Evolutionary conservation across 1,284 basidiomycete species (phyloP).

Genomic region (Butyriboletus regius): DNA sequence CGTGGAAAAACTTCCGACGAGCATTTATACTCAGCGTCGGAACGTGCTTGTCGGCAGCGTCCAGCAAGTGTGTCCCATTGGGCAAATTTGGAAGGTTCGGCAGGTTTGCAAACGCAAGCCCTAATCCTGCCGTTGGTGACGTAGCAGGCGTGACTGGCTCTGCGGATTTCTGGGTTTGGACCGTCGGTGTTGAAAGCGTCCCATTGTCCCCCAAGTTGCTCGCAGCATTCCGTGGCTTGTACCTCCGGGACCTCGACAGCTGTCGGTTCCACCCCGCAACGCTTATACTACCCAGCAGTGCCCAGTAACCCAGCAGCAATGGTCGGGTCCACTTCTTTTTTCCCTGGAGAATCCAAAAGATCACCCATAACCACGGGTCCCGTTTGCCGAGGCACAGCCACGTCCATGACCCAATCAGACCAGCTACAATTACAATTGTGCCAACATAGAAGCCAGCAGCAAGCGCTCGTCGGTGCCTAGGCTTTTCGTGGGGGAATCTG

Average conservation of each 20-base stretch:
- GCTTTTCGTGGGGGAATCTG: slow-evolving; percentile 81
- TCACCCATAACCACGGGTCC: slow-evolving; percentile 84
- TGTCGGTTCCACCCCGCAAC: slow-evolving; percentile 91
- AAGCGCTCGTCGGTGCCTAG: slow-evolving; percentile 74
- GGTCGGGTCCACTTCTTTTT: slow-evolving; percentile 75
- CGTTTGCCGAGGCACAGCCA: slow-evolving; percentile 79
- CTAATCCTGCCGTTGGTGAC: slow-evolving; percentile 30
- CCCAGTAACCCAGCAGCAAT: slow-evolving; percentile 81
- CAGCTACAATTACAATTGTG: slow-evolving; percentile 68
- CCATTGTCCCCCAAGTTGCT: slow-evolving; percentile 31
- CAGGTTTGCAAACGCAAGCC: slow-evolving; percentile 48
- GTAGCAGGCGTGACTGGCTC: slow-evolving; percentile 22
- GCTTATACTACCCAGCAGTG: slow-evolving; percentile 67
- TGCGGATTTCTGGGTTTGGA: slow-evolving; percentile 19
- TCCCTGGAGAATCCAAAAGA: slow-evolving; percentile 72
- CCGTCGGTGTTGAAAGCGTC: slow-evolving; percentile 22
- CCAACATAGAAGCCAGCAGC: slow-evolving; percentile 83
- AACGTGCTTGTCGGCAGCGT: slow-evolving; percentile 80
- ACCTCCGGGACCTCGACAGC: slow-evolving; percentile 65
- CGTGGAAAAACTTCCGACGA: slow-evolving; percentile 96
- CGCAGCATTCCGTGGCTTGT: slow-evolving; percentile 44
- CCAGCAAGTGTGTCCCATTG: slow-evolving; percentile 62
- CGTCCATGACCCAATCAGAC: slow-evolving; percentile 88
- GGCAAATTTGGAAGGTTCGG: slow-evolving; percentile 47
- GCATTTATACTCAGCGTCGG: slow-evolving; percentile 89